phyloP scores from a whole-genome alignment of 2,329 filamentous ascomycete genomes.

The Berkeleyomyces rouxiae region DNA sequence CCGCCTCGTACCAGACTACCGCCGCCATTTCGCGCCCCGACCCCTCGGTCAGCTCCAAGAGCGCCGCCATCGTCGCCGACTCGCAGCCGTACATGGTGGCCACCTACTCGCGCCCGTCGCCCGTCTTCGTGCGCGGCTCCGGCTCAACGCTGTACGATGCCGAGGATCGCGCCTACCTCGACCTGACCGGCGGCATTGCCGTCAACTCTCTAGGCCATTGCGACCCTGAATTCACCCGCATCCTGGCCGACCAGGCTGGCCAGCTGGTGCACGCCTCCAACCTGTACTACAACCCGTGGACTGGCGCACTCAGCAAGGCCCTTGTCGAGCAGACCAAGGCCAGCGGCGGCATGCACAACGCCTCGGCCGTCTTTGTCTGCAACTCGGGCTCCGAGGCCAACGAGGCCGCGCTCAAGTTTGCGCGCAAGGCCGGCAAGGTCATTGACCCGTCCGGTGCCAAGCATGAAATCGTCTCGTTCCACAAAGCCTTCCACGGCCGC shows the following conservation, averaged over 20 bases:
- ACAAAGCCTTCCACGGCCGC: conserved; percentile 84
- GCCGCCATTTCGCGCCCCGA: conserved; percentile 45
- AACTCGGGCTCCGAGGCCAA: conserved; percentile 97
- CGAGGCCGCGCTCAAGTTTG: conserved; percentile 94
- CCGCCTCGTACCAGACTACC: neutral
- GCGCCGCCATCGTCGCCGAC: conserved; percentile 55
- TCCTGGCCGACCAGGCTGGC: conserved; percentile 63
- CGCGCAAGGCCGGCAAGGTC: conserved; percentile 73
- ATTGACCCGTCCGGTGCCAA: conserved; percentile 56
- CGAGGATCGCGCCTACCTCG: conserved; percentile 76
- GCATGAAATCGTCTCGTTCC: conserved; percentile 75
- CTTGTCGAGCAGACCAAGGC: conserved; percentile 67
- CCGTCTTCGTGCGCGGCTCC: conserved; percentile 75
- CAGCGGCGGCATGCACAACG: conserved; percentile 68
- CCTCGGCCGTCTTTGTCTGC: conserved; percentile 71
- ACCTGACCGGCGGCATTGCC: conserved; percentile 91
- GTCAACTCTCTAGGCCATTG: conserved; percentile 88
- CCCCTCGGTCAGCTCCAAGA: conserved; percentile 55
- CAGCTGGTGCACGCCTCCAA: conserved; percentile 86
- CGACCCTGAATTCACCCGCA: conserved; percentile 57
- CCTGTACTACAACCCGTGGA: conserved; percentile 95
- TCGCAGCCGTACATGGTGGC: conserved; percentile 83
- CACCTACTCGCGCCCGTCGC: conserved; percentile 79
- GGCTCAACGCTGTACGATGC: conserved; percentile 83
- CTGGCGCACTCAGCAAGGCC: conserved; percentile 69